phyloP scores from a whole-genome alignment of 2,329 filamentous ascomycete species.

The Pseudocercospora crystallina region DNA sequence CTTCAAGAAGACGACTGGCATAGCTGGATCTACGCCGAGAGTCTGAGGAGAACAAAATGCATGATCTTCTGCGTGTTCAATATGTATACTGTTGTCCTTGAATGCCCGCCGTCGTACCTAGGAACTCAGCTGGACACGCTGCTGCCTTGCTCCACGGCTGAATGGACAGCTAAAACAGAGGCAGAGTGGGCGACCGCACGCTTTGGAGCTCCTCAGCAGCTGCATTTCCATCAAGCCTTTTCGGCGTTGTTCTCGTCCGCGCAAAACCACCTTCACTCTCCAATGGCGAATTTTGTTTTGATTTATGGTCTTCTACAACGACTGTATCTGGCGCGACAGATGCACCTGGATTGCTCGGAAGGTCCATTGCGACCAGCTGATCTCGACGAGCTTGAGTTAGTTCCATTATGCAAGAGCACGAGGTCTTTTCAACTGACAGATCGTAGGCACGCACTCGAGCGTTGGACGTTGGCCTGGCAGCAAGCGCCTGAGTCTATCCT shows the following conservation, averaged over 20 bases:
- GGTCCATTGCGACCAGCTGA: neutral
- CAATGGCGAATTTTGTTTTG: conserved; percentile 5
- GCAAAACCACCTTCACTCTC: neutral
- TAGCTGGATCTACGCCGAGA: conserved; percentile 3
- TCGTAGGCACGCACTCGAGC: neutral
- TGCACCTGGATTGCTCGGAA: neutral
- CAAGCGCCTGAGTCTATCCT: conserved; percentile 3
- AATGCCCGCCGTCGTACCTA: neutral
- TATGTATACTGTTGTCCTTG: neutral
- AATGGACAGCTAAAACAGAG: conserved; percentile 4
- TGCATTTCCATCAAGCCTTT: conserved; percentile 1
- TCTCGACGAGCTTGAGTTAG: conserved; percentile 9
- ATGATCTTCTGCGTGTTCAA: conserved; percentile 4
- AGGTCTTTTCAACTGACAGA: neutral
- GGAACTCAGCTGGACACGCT: neutral
- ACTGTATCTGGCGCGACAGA: conserved; percentile 3
- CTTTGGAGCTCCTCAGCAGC: neutral
- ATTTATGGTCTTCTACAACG: conserved; percentile 8
- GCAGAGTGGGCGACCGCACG: neutral
- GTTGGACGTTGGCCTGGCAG: conserved; percentile 5
- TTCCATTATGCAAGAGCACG: too few relatives aligned
- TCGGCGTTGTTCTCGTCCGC: neutral
- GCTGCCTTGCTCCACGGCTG: conserved; percentile 6
- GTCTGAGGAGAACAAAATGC: conserved; percentile 2
- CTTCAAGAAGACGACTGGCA: neutral